Conservation (phyloP, 768 basidiomycete genomes). For the Lanmaoa pseudosensibilis region DNA sequence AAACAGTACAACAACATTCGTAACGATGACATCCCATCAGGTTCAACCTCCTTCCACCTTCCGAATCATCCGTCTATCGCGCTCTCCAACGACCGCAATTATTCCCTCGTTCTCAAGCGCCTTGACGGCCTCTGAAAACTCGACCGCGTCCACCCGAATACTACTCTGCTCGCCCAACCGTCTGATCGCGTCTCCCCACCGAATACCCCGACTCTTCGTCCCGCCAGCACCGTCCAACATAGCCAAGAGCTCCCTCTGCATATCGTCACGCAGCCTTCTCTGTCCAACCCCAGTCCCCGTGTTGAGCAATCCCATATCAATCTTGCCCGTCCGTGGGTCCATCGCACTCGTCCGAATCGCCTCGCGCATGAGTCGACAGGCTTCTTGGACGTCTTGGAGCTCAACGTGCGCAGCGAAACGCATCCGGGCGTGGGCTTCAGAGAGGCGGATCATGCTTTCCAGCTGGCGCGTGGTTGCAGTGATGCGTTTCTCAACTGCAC, state of each 20-base stretch:
- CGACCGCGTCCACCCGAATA: constrained; percentile 71
- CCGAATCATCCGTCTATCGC: constrained; percentile 80
- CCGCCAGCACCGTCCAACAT: constrained; percentile 56
- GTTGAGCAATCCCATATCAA: constrained; percentile 94
- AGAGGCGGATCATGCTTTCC: constrained; percentile 94
- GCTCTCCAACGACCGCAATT: constrained; percentile 83
- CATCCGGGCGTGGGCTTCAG: constrained; percentile 97
- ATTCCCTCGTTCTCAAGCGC: constrained; percentile 82
- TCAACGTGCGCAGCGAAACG: constrained; percentile 87
- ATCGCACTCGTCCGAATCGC: constrained; percentile 94
- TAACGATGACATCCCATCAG: background rate
- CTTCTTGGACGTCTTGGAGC: constrained; percentile 84
- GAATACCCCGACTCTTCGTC: constrained; percentile 57
- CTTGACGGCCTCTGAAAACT: constrained; percentile 80
- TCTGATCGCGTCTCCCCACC: constrained; percentile 83
- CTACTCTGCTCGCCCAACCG: constrained; percentile 81
- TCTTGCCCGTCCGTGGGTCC: constrained; percentile 95
- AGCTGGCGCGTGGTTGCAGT: constrained; percentile 98
- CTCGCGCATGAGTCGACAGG: constrained; percentile 92
- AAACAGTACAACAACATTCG: background rate
- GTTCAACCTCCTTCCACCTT: constrained; percentile 51
- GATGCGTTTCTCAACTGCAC: constrained; percentile 87
- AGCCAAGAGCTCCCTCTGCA: constrained; percentile 75
- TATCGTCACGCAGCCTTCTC: constrained; percentile 83
- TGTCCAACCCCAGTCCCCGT: constrained; percentile 90